phyloP scores from a whole-genome alignment of 306 rosid genomes.

The Glycine tomentella region DNA sequence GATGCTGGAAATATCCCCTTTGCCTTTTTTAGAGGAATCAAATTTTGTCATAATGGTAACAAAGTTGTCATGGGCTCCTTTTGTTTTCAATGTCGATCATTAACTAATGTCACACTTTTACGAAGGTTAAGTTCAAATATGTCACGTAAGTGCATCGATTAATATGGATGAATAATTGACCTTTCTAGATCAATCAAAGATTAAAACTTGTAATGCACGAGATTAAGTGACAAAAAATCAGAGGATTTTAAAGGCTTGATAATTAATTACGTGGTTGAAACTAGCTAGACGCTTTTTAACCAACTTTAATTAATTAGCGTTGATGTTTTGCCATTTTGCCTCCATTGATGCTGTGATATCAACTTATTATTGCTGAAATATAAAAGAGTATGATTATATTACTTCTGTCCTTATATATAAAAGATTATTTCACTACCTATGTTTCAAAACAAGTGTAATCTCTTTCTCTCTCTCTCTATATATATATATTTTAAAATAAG shows the following conservation, averaged over 20 bases:
- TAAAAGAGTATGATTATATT: too few relatives aligned
- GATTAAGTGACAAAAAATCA: background rate
- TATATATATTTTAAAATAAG: too few relatives aligned
- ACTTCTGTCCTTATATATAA: too few relatives aligned
- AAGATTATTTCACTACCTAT: too few relatives aligned
- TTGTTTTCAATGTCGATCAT: constrained; percentile 2
- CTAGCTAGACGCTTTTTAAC: background rate
- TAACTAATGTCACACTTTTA: background rate
- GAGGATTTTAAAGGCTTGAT: background rate
- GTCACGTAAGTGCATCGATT: constrained; percentile 23
- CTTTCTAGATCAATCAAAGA: constrained; percentile 23
- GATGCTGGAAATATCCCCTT: background rate
- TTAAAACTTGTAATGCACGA: constrained; percentile 31
- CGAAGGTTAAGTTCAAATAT: constrained; percentile 14
- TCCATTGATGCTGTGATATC: background rate
- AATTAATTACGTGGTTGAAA: constrained; percentile 1
- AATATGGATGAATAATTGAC: too few relatives aligned
- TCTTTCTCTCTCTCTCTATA: too few relatives aligned
- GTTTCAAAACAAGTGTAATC: too few relatives aligned
- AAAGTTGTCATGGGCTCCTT: background rate
- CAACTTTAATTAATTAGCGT: background rate
- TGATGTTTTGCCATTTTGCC: background rate
- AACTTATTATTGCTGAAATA: background rate
- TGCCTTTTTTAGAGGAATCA: constrained; percentile 28
- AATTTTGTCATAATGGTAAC: constrained; percentile 36